phyloP scores from a whole-genome alignment of 257 asterid species.

The Fraxinus anomala region DNA sequence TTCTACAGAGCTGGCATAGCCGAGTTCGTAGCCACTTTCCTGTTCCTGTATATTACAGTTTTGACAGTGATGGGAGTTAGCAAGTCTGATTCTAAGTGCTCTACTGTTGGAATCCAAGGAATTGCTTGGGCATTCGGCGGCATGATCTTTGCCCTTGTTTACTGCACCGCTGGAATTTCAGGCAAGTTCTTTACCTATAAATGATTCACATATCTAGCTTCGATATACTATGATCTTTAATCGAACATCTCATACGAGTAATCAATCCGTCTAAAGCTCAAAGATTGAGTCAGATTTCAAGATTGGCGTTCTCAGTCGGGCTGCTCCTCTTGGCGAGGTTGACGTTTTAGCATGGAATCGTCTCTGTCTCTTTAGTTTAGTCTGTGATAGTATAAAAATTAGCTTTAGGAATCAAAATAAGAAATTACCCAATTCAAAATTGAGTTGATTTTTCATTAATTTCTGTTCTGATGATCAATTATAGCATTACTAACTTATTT shows the following conservation, averaged over 20 bases:
- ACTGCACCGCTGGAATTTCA: conserved; percentile 73
- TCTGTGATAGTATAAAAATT: neutral
- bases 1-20: conserved; percentile 67
- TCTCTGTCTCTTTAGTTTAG: too few relatives aligned
- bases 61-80: conserved; percentile 60
- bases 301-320: neutral
- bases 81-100: conserved; percentile 46
- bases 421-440: too few relatives aligned
- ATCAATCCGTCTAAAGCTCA: too few relatives aligned
- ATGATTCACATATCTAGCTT: neutral
- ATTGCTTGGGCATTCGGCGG: conserved; percentile 81
- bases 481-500: neutral
- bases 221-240: neutral
- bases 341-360: neutral
- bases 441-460: neutral
- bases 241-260: too few relatives aligned
- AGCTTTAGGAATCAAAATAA: neutral
- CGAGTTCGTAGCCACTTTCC: conserved; percentile 63
- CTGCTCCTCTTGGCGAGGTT: too few relatives aligned
- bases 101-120: conserved; percentile 64
- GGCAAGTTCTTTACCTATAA: conserved; percentile 31
- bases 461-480: neutral
- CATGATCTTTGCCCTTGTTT: conserved; percentile 70
- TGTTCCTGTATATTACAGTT: conserved; percentile 50
- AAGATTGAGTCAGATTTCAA: too few relatives aligned